A percentile compares a stretch with the other conserved stretches of the same genome.
Conservation (phyloP, 1,139 yeast genomes). For the Suhomyces panamericanus region DNA sequence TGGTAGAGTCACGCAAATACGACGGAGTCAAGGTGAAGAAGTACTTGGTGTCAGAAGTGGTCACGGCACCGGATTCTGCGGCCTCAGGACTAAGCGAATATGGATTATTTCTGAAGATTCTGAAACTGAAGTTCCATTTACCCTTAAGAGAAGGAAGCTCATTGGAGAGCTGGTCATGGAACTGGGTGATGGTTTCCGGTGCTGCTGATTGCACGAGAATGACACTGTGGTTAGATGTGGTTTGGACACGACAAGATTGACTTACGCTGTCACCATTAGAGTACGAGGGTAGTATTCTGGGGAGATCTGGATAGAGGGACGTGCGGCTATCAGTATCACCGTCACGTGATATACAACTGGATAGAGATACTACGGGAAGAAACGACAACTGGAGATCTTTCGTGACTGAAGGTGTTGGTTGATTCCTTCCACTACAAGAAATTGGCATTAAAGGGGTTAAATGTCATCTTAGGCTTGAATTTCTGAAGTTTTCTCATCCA, state of each 20-base stretch:
- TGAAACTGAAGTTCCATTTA: constrained; percentile 64
- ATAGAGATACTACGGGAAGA: too few species aligned
- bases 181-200: constrained; percentile 63
- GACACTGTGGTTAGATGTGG: constrained; percentile 35
- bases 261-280: constrained; percentile 38
- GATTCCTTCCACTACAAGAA: too few species aligned
- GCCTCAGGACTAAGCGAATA: constrained; percentile 46
- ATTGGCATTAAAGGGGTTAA: too few species aligned
- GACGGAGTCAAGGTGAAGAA: constrained; percentile 60
- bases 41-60: constrained; percentile 44
- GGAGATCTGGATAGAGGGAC: background rate
- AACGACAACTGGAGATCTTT: too few species aligned
- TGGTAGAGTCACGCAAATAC: constrained; percentile 48
- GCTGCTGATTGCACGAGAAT: constrained; percentile 56
- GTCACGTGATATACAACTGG: background rate
- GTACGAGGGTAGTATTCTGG: background rate
- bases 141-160: constrained; percentile 60
- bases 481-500: too few species aligned
- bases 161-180: constrained; percentile 67
- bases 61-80: constrained; percentile 22
- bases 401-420: too few species aligned
- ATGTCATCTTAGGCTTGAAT: too few species aligned
- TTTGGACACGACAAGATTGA: constrained; percentile 5
- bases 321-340: background rate
- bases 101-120: constrained; percentile 63